Evolutionary conservation across 768 basidiomycete species (phyloP), one percentile per base, ranked within the genome.

Genomic region (Clavulina sp.): DNA sequence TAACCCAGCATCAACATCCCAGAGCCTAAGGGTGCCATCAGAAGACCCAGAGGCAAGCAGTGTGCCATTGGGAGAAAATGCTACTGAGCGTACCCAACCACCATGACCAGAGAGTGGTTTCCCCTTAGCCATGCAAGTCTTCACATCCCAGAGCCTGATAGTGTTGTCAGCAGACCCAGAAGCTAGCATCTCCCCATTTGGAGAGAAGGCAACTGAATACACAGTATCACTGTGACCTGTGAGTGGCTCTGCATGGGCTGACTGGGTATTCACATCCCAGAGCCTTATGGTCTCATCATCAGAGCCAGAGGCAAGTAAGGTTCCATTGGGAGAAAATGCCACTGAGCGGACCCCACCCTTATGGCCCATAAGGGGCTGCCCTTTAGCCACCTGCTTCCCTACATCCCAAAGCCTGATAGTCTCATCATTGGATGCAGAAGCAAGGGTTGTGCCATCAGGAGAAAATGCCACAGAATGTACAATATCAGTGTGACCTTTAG

Each of bases 341-440:
- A 38, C 34, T 7, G 9, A 38, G n/a, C n/a, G n/a, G n/a, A n/a
- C n/a, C n/a, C n/a, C n/a, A n/a, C n/a, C n/a, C n/a, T n/a, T n/a
- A n/a, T n/a, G n/a, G n/a, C n/a, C n/a, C n/a, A n/a, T n/a, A n/a
- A n/a, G n/a, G n/a, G n/a, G n/a, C n/a, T n/a, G n/a, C n/a, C n/a
- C n/a, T n/a, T n/a, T n/a, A n/a, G n/a, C n/a, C n/a, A n/a, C n/a
- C n/a, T n/a, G n/a, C n/a, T n/a, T n/a, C n/a, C n/a, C 41, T 48
- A 66, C 62, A 56, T 70, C 69, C 70, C 70, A 72, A 1, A 72
- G 63, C 33, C 69, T 61, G 41, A 72, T 64, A 57, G 68, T 64
- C 23, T 66, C 65, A 56, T 71, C 70, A 21, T 68, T 57, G 31
- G 62, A 63, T 3, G 68, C 69, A 13, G 69, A 69, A 34, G 66